phyloP scores from a whole-genome alignment of 805 yeast species.

The Wickerhamiella sorbophila region DNA sequence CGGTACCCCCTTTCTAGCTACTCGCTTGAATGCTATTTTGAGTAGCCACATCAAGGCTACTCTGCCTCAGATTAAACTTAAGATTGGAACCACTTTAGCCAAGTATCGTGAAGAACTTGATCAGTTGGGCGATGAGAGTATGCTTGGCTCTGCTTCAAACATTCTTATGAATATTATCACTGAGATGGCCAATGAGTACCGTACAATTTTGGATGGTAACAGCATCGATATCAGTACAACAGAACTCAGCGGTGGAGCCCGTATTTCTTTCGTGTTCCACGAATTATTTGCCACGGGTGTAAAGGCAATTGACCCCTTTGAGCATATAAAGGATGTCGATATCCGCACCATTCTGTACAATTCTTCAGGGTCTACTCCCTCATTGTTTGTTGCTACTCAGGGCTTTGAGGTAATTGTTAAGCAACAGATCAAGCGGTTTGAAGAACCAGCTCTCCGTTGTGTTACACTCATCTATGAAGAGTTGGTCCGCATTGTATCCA shows the following conservation, averaged over 20 bases:
- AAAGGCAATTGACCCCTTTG: conserved; percentile 85
- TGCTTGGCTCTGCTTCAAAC: conserved; percentile 53
- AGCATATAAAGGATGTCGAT: conserved; percentile 88
- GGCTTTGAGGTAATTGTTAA: conserved; percentile 93
- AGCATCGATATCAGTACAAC: conserved; percentile 75
- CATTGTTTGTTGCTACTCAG: conserved; percentile 90
- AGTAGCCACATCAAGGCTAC: conserved; percentile 80
- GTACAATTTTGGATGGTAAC: conserved; percentile 83
- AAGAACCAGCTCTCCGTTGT: conserved; percentile 83
- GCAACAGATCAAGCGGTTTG: conserved; percentile 86
- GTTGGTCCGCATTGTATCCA: conserved; percentile 76
- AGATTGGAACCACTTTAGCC: conserved; percentile 71
- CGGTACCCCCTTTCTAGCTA: conserved; percentile 96
- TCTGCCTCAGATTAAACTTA: conserved; percentile 82
- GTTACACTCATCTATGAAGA: conserved; percentile 87
- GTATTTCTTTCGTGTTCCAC: conserved; percentile 92
- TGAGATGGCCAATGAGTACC: conserved; percentile 81
- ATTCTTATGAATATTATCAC: conserved; percentile 84
- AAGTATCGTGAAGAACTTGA: conserved; percentile 71
- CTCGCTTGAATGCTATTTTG: conserved; percentile 74
- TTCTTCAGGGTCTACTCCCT: conserved; percentile 92
- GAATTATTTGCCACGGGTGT: conserved; percentile 91
- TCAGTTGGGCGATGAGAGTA: conserved; percentile 72
- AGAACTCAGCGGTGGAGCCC: conserved; percentile 95
- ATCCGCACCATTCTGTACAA: conserved; percentile 94